Conservation (phyloP, 1,284 basidiomycete species). For the Austroboletus niveus region DNA sequence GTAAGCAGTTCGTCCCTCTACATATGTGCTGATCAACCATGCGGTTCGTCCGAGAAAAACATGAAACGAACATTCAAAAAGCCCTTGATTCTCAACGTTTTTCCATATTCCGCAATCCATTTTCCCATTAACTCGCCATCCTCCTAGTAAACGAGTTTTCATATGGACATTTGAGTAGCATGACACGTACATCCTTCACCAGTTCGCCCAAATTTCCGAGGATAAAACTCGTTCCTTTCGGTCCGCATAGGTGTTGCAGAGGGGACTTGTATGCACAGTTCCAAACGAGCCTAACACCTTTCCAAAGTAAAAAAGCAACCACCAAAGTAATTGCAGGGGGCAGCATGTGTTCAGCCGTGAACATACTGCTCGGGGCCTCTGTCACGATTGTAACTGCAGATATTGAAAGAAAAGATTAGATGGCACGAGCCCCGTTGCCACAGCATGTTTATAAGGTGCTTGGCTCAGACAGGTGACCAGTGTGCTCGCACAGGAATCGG, state of each 20-base stretch:
- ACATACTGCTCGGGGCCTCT: no score
- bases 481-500: no score
- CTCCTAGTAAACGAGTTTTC: conserved; percentile 2
- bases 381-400: no score
- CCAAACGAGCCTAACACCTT: background rate
- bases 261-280: background rate
- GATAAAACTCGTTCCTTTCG: conserved; percentile 6
- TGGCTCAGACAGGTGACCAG: no score
- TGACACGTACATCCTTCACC: conserved; percentile 7
- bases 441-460: no score
- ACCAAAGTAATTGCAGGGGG: background rate
- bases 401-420: no score
- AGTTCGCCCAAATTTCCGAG: conserved; percentile 10
- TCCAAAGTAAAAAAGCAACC: conserved; percentile 4
- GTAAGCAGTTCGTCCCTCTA: conserved; percentile 30
- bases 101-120: conserved; percentile 56
- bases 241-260: conserved; percentile 9
- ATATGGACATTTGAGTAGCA: background rate
- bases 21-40: background rate
- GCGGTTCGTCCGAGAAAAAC: background rate
- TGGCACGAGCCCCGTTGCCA: no score
- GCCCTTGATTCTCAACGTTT: conserved; percentile 44
- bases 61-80: conserved; percentile 15
- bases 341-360: background rate
- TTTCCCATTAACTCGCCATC: background rate